Conservation (phyloP, 2,329 filamentous ascomycete genomes). For the Grosmannia serpens region DNA sequence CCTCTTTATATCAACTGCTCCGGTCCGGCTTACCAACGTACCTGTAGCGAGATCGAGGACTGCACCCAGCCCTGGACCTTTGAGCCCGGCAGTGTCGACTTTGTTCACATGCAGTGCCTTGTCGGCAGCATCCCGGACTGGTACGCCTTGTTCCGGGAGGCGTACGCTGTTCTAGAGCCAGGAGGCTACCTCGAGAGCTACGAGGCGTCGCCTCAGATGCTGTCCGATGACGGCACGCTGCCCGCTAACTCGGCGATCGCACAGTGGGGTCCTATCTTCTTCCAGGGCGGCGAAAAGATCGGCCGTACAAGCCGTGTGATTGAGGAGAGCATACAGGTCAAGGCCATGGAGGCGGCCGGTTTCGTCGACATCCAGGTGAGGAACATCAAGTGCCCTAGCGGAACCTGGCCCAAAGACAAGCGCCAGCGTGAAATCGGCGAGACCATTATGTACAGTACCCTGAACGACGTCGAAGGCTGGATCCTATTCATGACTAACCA, state of each 20-base stretch:
- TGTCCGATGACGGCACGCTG: slow-evolving; percentile 16
- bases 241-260: slow-evolving; percentile 9
- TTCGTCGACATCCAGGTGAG: slow-evolving; percentile 44
- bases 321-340: slow-evolving; percentile 38
- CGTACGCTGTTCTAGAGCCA: neutral
- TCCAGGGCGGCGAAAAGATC: slow-evolving; percentile 28
- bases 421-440: slow-evolving; percentile 17
- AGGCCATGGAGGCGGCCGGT: slow-evolving; percentile 40
- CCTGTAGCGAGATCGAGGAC: slow-evolving; percentile 42
- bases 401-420: slow-evolving; percentile 23
- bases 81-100: slow-evolving; percentile 39
- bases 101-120: slow-evolving; percentile 44
- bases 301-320: slow-evolving; percentile 36
- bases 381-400: slow-evolving; percentile 29
- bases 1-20: too few species aligned
- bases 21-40: neutral
- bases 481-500: slow-evolving; percentile 10
- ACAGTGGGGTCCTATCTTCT: slow-evolving; percentile 11
- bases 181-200: slow-evolving; percentile 20
- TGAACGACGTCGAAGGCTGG: slow-evolving; percentile 11
- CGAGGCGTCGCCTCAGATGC: slow-evolving; percentile 5
- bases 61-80: slow-evolving; percentile 37
- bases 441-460: slow-evolving; percentile 5
- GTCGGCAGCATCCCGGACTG: slow-evolving; percentile 41
- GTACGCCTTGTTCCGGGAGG: slow-evolving; percentile 33